Percentiles rank a stretch among this genome's conserved stretches.
phyloP scores from a whole-genome alignment of 2,329 filamentous ascomycete species.

The Teratosphaeria pseudoeucalypti region DNA sequence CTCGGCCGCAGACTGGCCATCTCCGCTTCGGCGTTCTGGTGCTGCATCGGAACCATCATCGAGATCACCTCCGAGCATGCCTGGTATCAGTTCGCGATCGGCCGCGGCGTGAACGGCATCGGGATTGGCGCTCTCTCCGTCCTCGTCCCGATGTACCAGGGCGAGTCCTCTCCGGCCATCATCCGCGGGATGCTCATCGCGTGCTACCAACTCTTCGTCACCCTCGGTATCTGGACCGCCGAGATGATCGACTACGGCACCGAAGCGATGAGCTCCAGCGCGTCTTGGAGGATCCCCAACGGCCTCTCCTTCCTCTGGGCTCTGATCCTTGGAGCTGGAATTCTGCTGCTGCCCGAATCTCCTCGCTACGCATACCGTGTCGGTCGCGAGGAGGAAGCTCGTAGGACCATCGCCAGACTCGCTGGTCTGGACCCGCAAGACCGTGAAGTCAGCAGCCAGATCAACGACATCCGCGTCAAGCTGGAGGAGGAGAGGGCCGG shows the following conservation, averaged over 20 bases:
- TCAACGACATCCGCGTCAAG: slow-evolving; percentile 47
- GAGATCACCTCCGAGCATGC: slow-evolving; percentile 11
- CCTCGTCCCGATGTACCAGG: slow-evolving; percentile 58
- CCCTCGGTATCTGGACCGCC: slow-evolving; percentile 51
- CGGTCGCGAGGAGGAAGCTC: slow-evolving; percentile 42
- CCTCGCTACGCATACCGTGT: slow-evolving; percentile 49
- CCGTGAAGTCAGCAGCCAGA: slow-evolving; percentile 41
- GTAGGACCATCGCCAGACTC: slow-evolving; percentile 41
- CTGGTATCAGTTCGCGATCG: slow-evolving; percentile 57
- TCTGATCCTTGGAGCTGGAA: slow-evolving; percentile 43
- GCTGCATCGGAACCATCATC: slow-evolving; percentile 45
- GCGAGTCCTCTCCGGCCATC: slow-evolving; percentile 53
- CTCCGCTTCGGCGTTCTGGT: slow-evolving; percentile 51
- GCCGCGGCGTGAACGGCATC: slow-evolving; percentile 54
- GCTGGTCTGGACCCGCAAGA: slow-evolving; percentile 48
- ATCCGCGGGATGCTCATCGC: slow-evolving; percentile 55
- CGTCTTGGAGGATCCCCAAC: slow-evolving; percentile 55
- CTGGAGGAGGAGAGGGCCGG: slow-evolving; percentile 42
- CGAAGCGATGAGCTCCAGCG: slow-evolving; percentile 35
- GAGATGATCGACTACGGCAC: slow-evolving; percentile 51
- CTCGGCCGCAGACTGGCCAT: slow-evolving; percentile 54
- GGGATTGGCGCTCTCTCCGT: slow-evolving; percentile 56
- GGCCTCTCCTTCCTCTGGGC: slow-evolving; percentile 49
- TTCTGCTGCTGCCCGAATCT: slow-evolving; percentile 45
- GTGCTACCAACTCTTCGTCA: slow-evolving; percentile 60